Conservation (phyloP, 148 eudicot species). For the Talinum fruticosum region DNA sequence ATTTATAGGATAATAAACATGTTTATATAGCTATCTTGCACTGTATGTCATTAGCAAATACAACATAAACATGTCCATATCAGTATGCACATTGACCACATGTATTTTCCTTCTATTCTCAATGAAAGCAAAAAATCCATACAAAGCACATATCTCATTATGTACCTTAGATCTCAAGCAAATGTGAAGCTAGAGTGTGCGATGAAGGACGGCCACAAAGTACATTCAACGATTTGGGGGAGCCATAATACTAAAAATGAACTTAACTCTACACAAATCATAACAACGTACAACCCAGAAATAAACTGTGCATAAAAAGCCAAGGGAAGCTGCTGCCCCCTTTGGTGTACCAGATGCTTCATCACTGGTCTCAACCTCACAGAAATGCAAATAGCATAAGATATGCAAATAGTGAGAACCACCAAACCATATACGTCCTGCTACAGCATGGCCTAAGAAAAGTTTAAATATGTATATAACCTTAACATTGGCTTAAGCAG, state of each 20-base stretch:
- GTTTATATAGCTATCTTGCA: neutral
- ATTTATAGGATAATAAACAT: neutral
- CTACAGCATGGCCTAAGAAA: neutral
- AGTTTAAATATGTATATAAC: neutral
- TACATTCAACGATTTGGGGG: no score
- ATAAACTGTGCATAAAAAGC: no score
- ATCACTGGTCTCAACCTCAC: neutral
- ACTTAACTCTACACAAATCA: no score
- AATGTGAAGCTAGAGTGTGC: no score
- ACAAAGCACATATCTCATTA: neutral
- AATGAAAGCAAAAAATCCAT: neutral
- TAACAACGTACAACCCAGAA: no score
- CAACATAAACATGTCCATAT: neutral
- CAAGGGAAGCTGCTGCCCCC: no score
- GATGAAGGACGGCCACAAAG: no score
- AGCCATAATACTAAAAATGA: no score
- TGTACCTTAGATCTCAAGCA: conserved; percentile 8
- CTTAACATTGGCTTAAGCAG: neutral
- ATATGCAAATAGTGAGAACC: neutral
- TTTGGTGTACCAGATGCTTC: no score
- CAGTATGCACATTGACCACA: neutral
- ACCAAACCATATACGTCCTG: neutral
- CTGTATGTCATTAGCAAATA: neutral
- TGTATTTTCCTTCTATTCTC: neutral
- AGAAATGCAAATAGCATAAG: neutral